These are phyloP conservation scores for Xerophyta viscosa DNA, from an alignment of 106 monocot genomes.

Conservation along the genomic window DNA sequence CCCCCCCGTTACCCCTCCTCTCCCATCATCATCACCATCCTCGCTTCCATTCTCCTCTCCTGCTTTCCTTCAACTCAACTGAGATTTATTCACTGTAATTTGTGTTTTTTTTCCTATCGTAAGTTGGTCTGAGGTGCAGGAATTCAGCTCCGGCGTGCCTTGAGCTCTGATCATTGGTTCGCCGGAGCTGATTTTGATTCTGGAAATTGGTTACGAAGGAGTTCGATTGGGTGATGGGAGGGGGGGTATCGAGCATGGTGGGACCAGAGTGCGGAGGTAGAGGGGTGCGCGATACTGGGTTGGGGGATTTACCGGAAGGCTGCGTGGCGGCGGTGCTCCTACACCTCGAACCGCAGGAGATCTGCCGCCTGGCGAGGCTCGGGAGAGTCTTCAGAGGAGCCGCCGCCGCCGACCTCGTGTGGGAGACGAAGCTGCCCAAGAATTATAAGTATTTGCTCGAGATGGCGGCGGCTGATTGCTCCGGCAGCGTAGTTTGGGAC, in stretches of 20 bases:
- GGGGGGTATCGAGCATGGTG: constrained; percentile 26
- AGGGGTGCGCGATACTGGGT: constrained; percentile 14
- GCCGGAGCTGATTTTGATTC: background rate
- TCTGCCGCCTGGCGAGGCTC: constrained; percentile 55
- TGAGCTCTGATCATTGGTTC: too few relatives aligned
- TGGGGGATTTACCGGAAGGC: constrained; percentile 73
- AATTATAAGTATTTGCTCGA: constrained; percentile 55
- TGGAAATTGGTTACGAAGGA: background rate
- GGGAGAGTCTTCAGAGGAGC: constrained; percentile 56
- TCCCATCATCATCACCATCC: too few relatives aligned
- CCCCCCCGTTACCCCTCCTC: too few relatives aligned
- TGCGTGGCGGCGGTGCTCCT: constrained; percentile 72
- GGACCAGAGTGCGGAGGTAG: constrained; percentile 17
- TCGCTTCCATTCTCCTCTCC: too few relatives aligned
- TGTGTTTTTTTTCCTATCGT: too few relatives aligned
- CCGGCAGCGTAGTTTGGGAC: background rate
- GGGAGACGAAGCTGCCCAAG: constrained; percentile 68
- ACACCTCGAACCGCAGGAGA: constrained; percentile 70
- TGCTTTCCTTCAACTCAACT: too few relatives aligned
- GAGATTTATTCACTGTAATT: too few relatives aligned
- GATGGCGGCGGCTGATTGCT: too few relatives aligned
- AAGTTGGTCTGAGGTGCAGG: too few relatives aligned
- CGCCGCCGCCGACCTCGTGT: constrained; percentile 52
- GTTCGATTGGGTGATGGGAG: constrained; percentile 37
- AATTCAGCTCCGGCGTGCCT: too few relatives aligned